Conservation (phyloP, 441 rosid genomes). For the Heliophila coronopifolia region DNA sequence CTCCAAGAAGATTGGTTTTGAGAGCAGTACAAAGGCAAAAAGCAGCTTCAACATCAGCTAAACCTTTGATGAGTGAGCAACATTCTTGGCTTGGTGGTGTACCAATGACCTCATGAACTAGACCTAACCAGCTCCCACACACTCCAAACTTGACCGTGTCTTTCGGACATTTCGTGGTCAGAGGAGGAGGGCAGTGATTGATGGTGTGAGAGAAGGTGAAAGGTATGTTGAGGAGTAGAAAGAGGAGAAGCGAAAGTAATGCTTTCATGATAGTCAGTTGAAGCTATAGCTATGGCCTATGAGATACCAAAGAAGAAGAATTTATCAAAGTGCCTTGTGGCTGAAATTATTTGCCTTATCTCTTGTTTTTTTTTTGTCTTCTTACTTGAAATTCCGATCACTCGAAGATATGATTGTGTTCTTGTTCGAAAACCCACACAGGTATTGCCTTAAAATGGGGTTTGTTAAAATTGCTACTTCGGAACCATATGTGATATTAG, state of each 20-base stretch:
- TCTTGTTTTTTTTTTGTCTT: neutral
- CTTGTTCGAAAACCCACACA: neutral
- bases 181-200: conserved; percentile 30
- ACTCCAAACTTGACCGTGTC: conserved; percentile 62
- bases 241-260: neutral
- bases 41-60: conserved; percentile 76
- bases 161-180: conserved; percentile 40
- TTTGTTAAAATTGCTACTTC: too few relatives aligned
- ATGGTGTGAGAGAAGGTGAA: conserved; percentile 32
- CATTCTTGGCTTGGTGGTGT: conserved; percentile 62
- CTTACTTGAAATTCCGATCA: neutral
- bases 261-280: conserved; percentile 20
- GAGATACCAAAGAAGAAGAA: neutral
- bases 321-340: conserved; percentile 16
- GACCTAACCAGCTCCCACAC: conserved; percentile 73
- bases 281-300: conserved; percentile 10
- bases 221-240: conserved; percentile 26
- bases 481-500: too few relatives aligned
- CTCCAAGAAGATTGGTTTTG: conserved; percentile 51
- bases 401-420: neutral
- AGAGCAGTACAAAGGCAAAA: conserved; percentile 66
- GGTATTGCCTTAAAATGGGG: too few relatives aligned
- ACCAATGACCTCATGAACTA: conserved; percentile 55
- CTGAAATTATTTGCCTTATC: conserved; percentile 14
- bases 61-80: conserved; percentile 50